Evolutionary conservation across 192 early-diverging fungal genomes (phyloP).

Genomic region (Podila horticola): DNA sequence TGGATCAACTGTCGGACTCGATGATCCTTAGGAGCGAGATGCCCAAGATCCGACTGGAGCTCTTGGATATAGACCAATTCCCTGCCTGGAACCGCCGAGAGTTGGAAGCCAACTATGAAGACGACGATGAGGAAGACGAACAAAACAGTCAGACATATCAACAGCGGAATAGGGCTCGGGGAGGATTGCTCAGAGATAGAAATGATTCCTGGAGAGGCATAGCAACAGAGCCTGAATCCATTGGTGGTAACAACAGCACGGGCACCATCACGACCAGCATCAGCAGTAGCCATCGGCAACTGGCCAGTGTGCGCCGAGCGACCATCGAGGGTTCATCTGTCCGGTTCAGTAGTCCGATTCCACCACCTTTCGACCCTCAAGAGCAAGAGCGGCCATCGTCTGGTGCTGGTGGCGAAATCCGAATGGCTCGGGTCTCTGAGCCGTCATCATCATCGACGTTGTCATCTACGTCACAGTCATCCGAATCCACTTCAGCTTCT

Average conservation of each 20-base stretch:
- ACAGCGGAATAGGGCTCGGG: not conserved
- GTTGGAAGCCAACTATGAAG: slow-evolving; percentile 35
- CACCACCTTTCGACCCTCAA: not conserved
- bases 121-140: slow-evolving; percentile 11
- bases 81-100: slow-evolving; percentile 21
- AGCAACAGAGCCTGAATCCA: not conserved
- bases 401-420: not conserved
- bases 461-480: not conserved
- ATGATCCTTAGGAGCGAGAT: slow-evolving; percentile 39
- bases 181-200: not conserved
- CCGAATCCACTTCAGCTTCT: not conserved
- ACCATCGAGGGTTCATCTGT: not conserved
- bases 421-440: not conserved
- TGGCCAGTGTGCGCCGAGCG: not conserved
- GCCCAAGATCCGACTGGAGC: slow-evolving; percentile 35
- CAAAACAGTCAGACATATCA: not conserved
- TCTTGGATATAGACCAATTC: slow-evolving; percentile 30
- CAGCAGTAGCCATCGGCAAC: not conserved
- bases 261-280: not conserved
- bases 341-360: not conserved
- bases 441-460: not conserved
- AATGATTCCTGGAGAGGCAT: not conserved
- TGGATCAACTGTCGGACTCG: slow-evolving; percentile 24
- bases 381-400: not conserved
- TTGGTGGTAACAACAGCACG: not conserved